Base-by-base conservation (phyloP, 768 basidiomycete species). In the Coprinellus aureogranulatus region DNA sequence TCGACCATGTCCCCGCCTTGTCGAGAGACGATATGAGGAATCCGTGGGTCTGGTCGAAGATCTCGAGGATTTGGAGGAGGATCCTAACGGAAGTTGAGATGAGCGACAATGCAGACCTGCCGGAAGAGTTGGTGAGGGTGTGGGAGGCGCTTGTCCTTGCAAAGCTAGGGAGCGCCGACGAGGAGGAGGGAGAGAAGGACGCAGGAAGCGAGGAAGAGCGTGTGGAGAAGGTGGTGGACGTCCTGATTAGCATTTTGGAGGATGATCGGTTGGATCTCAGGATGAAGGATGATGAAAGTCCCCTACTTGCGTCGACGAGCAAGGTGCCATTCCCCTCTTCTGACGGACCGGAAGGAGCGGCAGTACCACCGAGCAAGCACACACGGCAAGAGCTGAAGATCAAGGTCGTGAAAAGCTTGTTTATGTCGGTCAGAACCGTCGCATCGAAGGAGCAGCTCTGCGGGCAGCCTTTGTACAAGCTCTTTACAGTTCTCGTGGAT, bases 1-100 rank as follows among this genome's bases (percentile, higher is more conserved):
- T 84, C 18, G 70, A 74, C 16, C 86, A 88, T 60, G 71, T 90
- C 30, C 75, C 84, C 22, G 68, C 77, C n/a, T 70, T 92, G 59
- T 82, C 77, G 6, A 69, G 73, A 39, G 80, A 84, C 12, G 88
- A 91, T 63, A 65, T 90, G 40, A 69, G 77, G 18, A 71, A 69
- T 54, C 74, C 76, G 5, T 84, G 80, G 73, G 75, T 85, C 12
- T 82, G 85, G 61, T 68, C 79, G 1, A 77, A 76, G 8, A 59
- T 89, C 48, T 67, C 86, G 31, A 72, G 74, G 4, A 67, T 83
- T 4, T 89, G 87, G 87, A 80, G 65, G 67, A 70, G 75, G 61
- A 70, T 80, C 23, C 51, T 81, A 59, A 67, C 70, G 26, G 69
- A 68, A 55, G 64, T 88, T 45, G 75, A 80, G 58, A 70, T 84